Percentiles rank a stretch among this genome's conserved stretches.
Conservation (phyloP, 805 yeast species). For the Saturnispora silvae region DNA sequence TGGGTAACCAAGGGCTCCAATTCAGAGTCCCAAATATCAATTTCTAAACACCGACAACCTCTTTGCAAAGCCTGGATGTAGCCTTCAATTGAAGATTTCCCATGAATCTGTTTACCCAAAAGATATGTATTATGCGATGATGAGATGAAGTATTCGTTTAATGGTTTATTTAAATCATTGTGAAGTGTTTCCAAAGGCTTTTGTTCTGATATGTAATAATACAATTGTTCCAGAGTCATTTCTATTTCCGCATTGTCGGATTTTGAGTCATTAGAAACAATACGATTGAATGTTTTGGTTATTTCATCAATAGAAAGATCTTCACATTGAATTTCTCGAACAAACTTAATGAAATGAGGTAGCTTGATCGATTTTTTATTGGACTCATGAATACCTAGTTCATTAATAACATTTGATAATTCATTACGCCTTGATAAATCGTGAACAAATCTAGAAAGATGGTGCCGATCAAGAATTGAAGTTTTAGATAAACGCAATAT, state of each 20-base stretch:
- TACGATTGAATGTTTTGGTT: neutral
- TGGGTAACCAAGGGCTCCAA: conserved; percentile 81
- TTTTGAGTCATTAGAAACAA: neutral
- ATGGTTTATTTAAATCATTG: conserved; percentile 45
- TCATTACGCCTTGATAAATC: conserved; percentile 52
- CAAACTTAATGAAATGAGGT: neutral
- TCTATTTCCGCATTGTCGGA: conserved; percentile 1
- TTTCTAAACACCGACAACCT: conserved; percentile 91
- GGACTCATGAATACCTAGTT: conserved; percentile 20
- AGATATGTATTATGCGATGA: conserved; percentile 94
- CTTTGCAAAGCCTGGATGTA: conserved; percentile 78
- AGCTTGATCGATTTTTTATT: conserved; percentile 24
- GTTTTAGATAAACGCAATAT: neutral
- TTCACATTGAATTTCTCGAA: conserved; percentile 1
- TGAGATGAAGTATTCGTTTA: conserved; percentile 80
- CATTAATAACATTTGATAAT: conserved; percentile 34
- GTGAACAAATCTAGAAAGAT: conserved; percentile 46
- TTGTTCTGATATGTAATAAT: conserved; percentile 22
- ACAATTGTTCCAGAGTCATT: conserved; percentile 2
- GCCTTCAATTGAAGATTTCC: conserved; percentile 80
- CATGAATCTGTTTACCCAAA: conserved; percentile 79
- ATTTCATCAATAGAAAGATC: neutral
- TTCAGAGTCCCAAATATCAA: conserved; percentile 82
- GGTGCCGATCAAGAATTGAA: neutral
- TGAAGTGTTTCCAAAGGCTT: conserved; percentile 14